Evolutionary conservation across 2,329 filamentous ascomycete species (phyloP), one percentile per base, ranked within the genome.

Genomic region (Fusarium stilboides): DNA sequence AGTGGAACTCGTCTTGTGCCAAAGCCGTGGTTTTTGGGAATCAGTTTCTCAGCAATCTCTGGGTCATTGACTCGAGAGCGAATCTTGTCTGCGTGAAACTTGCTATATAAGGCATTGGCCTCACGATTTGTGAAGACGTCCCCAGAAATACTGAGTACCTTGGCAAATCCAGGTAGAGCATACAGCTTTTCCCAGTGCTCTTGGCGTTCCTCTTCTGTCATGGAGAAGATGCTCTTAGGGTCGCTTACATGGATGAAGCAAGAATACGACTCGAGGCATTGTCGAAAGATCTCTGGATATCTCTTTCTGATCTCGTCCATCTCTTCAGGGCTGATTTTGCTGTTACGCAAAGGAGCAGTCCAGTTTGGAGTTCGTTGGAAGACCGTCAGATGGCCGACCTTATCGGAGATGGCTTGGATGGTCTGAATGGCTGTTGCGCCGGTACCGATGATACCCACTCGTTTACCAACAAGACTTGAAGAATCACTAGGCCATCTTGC

Each of bases 301-400:
- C 36, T 47, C 13, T 58, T 57, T 9, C 70, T 67, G 6, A 72
- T 72, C 28, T 72, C 52, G 0, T 63, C 15, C 70, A 72, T 72
- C 42, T 72, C 70, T 4, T 66, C 57, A 1, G 54, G 56, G 3
- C 31, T 63, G 12, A 72, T 72, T 17, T 71, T 67, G 4, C 26
- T 37, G n/a, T 72, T 71, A 28, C 65, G 74, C 6, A 72, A 80
- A 66, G 52, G 69, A 1, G 70, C 44, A 6, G 68, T 60, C 50
- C 59, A 73, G 22, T 73, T 73, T 3, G 70, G 70, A 3, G 64
- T 69, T 8, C 70, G 51, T 44, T 73, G 70, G 12, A 73, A 73
- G 3, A 73, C 58, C 2, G 69, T 56, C 1, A 72, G 31, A 8
- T 69, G 58, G 1, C 56, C 52, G 5, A 64, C 70, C 10, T 56